These are phyloP conservation scores for Haplosporangium sp. DNA, from an alignment of 371 early-diverging fungal genomes.

Conservation along the genomic window DNA sequence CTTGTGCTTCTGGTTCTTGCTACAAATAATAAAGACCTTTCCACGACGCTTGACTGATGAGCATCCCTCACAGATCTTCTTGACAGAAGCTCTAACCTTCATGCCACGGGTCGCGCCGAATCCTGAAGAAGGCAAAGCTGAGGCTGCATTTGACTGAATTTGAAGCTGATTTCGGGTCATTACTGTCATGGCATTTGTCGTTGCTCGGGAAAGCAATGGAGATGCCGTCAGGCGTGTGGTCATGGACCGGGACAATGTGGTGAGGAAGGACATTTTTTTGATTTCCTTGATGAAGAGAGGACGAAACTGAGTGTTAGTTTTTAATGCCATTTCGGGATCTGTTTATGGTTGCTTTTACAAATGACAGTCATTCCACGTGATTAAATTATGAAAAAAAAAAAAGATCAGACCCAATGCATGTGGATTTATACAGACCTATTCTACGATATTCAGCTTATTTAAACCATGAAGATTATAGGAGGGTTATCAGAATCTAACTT, in stretches of 20 bases:
- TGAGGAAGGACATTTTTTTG: slow-evolving; percentile 26
- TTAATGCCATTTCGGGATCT: slow-evolving; percentile 4
- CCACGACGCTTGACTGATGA: slow-evolving; percentile 83
- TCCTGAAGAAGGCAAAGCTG: slow-evolving; percentile 54
- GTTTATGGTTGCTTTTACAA: background rate
- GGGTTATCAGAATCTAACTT: no score
- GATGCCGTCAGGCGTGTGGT: slow-evolving; percentile 28
- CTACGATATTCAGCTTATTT: no score
- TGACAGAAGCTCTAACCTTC: slow-evolving; percentile 87
- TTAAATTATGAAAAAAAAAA: background rate
- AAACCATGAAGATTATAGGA: no score
- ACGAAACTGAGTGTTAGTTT: background rate
- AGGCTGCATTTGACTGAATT: slow-evolving; percentile 21
- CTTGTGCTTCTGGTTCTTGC: slow-evolving; percentile 86
- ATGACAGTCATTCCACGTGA: background rate
- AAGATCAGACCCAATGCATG: no score
- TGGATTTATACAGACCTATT: no score
- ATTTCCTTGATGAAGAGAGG: background rate
- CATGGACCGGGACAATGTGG: slow-evolving; percentile 35
- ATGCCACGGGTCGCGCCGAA: slow-evolving; percentile 74
- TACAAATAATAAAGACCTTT: slow-evolving; percentile 82
- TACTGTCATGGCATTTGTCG: slow-evolving; percentile 12
- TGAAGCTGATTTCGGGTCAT: slow-evolving; percentile 34
- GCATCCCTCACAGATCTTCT: slow-evolving; percentile 86
- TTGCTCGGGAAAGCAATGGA: slow-evolving; percentile 20